Base-by-base conservation (phyloP, 2,329 filamentous ascomycete species). In the Dryadomyces quercus-mongolicae region DNA sequence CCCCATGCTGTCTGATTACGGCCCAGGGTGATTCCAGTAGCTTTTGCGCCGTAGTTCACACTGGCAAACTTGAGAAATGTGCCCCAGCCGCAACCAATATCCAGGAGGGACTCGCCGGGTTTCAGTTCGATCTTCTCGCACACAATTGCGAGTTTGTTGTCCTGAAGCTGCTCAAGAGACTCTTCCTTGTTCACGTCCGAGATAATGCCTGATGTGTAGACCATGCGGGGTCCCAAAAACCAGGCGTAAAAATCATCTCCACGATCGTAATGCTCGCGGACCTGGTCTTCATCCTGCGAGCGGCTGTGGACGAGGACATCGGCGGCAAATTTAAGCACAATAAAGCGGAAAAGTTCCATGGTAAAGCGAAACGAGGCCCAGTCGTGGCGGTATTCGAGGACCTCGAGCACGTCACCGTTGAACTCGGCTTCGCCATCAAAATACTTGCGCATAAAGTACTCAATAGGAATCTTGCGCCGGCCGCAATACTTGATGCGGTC, bases 201-300 rank as follows among this genome's bases (percentile, higher is more conserved):
- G 67, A 98, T 94, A 64, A 98, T 77, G 64, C 92, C 93, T 52
- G 88, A 94, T 52, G 93, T 98, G 76, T 97, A 97, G 72, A 97
- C 89, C 93, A 97, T 98, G 66, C 92, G 91, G 56, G 92, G 92
- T 58, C 93, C 93, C 59, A 97, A 81, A 80, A 97, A 97, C 90
- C 91, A 98, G 68, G 82, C 86, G 77, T 97, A 98, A 74, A 96
- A 95, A 72, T 97, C 93, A 69, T 98, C 90, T 66, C 92, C 93
- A 60, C 90, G 85, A 77, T 97, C 93, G 72, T 98, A 97, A 76
- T 95, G 90, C 70, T 91, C 89, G 67, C 91, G 89, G 55, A 97
- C 91, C 74, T 97, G 92, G 71, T 97, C 92, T 79, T 96, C 91
- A 63, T 97, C 92, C 88, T 21, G 10, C 96, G 42, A 1, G 53